phyloP scores from a whole-genome alignment of 805 yeast species.

The Candida nemodendra region DNA sequence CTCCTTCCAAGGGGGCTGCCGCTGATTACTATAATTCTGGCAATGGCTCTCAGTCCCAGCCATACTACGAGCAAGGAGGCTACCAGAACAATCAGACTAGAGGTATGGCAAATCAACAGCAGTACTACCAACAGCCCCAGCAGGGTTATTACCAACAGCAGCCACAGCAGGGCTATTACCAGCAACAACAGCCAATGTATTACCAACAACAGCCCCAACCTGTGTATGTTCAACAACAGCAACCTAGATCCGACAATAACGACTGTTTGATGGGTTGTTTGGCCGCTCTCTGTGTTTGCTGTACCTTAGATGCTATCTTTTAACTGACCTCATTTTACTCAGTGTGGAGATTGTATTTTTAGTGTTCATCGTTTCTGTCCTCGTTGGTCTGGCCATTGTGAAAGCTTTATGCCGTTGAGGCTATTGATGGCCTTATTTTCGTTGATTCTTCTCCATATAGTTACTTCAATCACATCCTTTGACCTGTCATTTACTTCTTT shows the following conservation, averaged over 20 bases:
- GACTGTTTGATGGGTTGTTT: constrained; percentile 52
- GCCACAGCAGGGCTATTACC: constrained; percentile 24
- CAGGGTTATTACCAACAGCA: constrained; percentile 34
- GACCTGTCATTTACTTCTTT: too few relatives aligned
- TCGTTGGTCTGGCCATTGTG: too few relatives aligned
- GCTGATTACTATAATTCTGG: constrained; percentile 15
- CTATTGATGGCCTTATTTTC: too few relatives aligned
- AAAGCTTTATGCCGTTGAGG: too few relatives aligned
- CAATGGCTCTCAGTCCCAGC: not conserved
- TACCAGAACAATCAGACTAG: constrained; percentile 5
- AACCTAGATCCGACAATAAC: constrained; percentile 36
- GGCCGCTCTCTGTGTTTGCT: constrained; percentile 55
- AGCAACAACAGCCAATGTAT: constrained; percentile 28
- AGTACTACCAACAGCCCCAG: constrained; percentile 16
- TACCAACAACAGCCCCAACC: constrained; percentile 50
- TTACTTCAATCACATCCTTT: too few relatives aligned
- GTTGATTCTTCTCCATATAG: too few relatives aligned
- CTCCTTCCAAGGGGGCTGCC: constrained; percentile 10
- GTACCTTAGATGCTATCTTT: constrained; percentile 51
- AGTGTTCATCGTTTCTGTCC: too few relatives aligned
- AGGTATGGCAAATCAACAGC: constrained; percentile 7
- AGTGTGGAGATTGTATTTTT: too few relatives aligned
- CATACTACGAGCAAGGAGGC: constrained; percentile 2
- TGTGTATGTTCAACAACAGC: constrained; percentile 53
- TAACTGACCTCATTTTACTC: too few relatives aligned